Evolutionary conservation across 768 basidiomycete genomes (phyloP).

Genomic region (Amanita muscaria): DNA sequence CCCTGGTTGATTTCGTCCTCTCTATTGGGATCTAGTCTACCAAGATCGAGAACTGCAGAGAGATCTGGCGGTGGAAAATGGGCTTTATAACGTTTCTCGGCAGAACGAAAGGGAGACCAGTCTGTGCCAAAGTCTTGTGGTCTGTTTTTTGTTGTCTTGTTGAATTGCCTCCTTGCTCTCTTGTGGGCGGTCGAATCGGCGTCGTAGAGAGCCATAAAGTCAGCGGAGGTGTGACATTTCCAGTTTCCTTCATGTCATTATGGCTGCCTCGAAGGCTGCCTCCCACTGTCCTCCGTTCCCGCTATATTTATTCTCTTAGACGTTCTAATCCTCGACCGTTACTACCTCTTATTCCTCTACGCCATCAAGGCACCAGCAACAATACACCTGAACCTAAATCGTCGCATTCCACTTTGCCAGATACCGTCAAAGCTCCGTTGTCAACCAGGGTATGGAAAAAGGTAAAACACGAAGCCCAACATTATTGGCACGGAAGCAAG

Average conservation of each 20-base stretch:
- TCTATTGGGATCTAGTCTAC: slow-evolving; percentile 32
- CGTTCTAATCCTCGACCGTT: slow-evolving; percentile 15
- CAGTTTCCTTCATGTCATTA: slow-evolving; percentile 48
- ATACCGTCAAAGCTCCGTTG: slow-evolving; percentile 35
- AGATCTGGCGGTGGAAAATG: slow-evolving; percentile 74
- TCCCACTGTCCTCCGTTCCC: slow-evolving; percentile 33
- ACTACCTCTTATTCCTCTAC: slow-evolving; percentile 11
- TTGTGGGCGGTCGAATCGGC: slow-evolving; percentile 47
- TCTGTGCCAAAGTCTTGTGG: slow-evolving; percentile 32
- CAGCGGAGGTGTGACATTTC: not conserved
- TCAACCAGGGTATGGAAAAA: slow-evolving; percentile 74
- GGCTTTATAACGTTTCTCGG: slow-evolving; percentile 76
- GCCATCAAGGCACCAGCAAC: not conserved
- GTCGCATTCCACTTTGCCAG: not conserved
- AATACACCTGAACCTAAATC: slow-evolving; percentile 21
- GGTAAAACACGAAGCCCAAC: slow-evolving; percentile 90
- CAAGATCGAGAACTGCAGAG: slow-evolving; percentile 58
- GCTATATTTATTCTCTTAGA: slow-evolving; percentile 7
- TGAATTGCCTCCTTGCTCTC: slow-evolving; percentile 45
- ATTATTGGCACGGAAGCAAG: slow-evolving; percentile 97
- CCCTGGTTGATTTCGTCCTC: slow-evolving; percentile 34
- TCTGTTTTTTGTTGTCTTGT: slow-evolving; percentile 53
- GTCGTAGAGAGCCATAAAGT: slow-evolving; percentile 26
- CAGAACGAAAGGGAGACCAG: slow-evolving; percentile 70
- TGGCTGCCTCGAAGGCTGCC: slow-evolving; percentile 58